A percentile compares a stretch with the other conserved stretches of the same genome.
These are phyloP conservation scores for Aspergillus sp. DNA, from an alignment of 2,329 filamentous ascomycete genomes.

Conservation along the genomic window DNA sequence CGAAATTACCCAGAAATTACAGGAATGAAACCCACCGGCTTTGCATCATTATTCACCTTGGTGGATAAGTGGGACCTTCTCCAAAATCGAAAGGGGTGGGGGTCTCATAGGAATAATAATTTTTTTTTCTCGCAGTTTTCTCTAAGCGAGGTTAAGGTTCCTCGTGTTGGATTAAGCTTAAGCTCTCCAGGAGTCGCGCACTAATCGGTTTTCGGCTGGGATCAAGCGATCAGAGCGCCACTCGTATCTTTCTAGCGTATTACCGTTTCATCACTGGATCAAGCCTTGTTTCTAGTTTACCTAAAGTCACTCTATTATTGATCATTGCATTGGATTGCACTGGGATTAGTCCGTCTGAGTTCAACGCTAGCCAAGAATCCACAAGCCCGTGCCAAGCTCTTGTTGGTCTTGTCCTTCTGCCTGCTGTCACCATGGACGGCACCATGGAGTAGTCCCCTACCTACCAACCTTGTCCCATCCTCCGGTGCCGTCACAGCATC, in stretches of 20 bases:
- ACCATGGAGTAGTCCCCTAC: too few species aligned
- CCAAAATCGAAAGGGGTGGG: background rate
- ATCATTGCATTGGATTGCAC: slow-evolving; percentile 1
- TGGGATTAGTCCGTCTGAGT: background rate
- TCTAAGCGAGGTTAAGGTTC: slow-evolving; percentile 39
- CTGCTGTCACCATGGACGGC: too few species aligned
- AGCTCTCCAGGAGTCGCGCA: slow-evolving; percentile 36
- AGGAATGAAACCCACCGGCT: background rate
- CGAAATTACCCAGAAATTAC: slow-evolving; percentile 1
- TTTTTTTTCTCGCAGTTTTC: slow-evolving; percentile 6
- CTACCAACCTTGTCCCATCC: too few species aligned
- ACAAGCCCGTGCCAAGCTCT: slow-evolving; percentile 21
- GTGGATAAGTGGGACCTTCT: too few species aligned
- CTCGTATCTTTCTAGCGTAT: slow-evolving; percentile 19
- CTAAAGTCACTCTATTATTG: too few species aligned
- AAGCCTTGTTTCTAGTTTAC: slow-evolving; percentile 9
- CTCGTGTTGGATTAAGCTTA: slow-evolving; percentile 47
- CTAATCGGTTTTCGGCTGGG: slow-evolving; percentile 28
- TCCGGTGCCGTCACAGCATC: too few species aligned
- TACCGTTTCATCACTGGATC: slow-evolving; percentile 10
- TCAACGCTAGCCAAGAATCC: slow-evolving; percentile 3
- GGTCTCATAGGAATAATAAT: background rate
- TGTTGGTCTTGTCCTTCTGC: slow-evolving; percentile 15
- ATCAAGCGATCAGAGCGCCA: slow-evolving; percentile 34
- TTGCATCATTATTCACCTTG: background rate